Base-by-base conservation (phyloP, 1,284 basidiomycete genomes). In the Hemileia vastatrix region DNA sequence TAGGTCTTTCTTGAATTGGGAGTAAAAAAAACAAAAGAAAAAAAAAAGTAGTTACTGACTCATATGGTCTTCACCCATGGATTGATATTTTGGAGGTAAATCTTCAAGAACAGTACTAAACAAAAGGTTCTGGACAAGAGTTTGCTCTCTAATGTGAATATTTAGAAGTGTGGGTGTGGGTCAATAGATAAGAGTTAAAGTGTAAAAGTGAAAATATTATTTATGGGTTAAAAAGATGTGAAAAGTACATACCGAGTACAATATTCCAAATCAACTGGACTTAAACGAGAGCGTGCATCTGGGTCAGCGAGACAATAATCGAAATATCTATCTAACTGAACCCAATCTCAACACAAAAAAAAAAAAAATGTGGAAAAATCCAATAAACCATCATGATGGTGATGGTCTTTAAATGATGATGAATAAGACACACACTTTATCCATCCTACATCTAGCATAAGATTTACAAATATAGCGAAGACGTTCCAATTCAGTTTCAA, bases 241-340 rank as follows among this genome's bases (percentile, higher is more conserved):
- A 40, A 36, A 19, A 9, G 15, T 4, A 61, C n/a, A 9, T 36
- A 61, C 59, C 59, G 54, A 36, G 51, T 47, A 15, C 59, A 61
- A 33, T 61, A 61, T 49, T 61, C 59, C 19, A 61, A 40, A 48
- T 61, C 59, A 6, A 61, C 59, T 21, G 45, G 44, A 49, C 59
- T 61, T 36, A 61, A 54, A 18, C 45, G 45, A 19, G 59, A 54
- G 18, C 59, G 27, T 36, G 59, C 53, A 15, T 61, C 59, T 15
- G 44, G 44, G 47, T 61, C 59, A 24, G 52, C 49, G 36, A 61
- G 52, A 32, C 52, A 61, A 61, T 61, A 44, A 54, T 61, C 59
- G 47, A 61, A 61, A 44, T 48, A 61, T 54, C 54, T 61, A 61
- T 61, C 59, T 23, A 61, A 45, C 59, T 61, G 31, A n/a, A 43